Evolutionary conservation across 208 protist genomes (phyloP).

Genomic region (Tritrichomonas foetus): DNA sequence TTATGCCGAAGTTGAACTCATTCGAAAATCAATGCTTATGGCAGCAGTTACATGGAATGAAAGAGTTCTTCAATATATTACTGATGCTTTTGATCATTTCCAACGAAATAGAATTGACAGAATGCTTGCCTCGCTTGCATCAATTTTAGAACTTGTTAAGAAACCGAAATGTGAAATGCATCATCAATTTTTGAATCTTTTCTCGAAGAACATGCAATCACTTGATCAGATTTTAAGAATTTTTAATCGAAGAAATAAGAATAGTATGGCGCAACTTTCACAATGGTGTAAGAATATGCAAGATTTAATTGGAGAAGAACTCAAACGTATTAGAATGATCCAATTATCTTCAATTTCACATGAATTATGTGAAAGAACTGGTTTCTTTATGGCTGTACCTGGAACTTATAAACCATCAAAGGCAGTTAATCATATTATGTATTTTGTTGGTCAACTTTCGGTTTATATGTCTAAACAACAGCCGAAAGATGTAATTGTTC

Average conservation of each 20-base stretch:
- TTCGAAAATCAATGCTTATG: background rate
- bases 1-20: background rate
- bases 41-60: constrained; percentile 28
- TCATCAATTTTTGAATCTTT: background rate
- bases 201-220: background rate
- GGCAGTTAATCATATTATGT: background rate
- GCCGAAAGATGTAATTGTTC: constrained; percentile 26
- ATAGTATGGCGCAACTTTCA: background rate
- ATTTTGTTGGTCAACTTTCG: background rate
- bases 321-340: background rate
- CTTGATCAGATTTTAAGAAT: background rate
- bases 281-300: constrained; percentile 19
- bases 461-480: background rate
- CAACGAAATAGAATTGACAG: background rate
- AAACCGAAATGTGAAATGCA: background rate
- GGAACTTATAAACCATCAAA: constrained; percentile 8
- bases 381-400: background rate
- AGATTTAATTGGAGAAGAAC: background rate
- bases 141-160: background rate
- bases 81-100: background rate
- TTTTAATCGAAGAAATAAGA: background rate
- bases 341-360: background rate
- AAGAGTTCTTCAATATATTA: background rate
- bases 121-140: background rate
- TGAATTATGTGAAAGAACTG: background rate